Base-by-base conservation (phyloP, 1,284 basidiomycete genomes). In the Boletus calvinii region DNA sequence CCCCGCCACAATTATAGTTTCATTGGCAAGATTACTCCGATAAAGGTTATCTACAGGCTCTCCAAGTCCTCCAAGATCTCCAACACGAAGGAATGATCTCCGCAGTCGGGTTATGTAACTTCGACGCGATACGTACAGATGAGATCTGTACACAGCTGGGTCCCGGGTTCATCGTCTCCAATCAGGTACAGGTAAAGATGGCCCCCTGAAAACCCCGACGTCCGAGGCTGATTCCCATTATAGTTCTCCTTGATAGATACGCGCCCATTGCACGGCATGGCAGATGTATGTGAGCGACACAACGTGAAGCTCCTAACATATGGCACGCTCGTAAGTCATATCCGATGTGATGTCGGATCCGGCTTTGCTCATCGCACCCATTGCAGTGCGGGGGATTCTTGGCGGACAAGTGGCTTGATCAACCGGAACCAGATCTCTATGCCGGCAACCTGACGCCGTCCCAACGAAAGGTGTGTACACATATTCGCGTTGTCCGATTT, bases 161-260 rank as follows among this genome's bases (percentile, higher is more conserved):
- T 12, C 78, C 81, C 7, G 85, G 83, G 5, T 76, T 75, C 18
- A 82, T 92, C 49, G 85, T 89, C 29, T 86, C 87, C 11, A 92
- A 92, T 67, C 90, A 92, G 72, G 83, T 92, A 17, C 89, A 88
- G 77, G 90, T 89, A 65, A 42, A 69, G 22, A 39, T 48, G 29
- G 18, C 26, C 51, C 31, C 40, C 42, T 43, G 36, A 12, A 31
- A 17, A 12, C 12, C 40, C 13, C 42, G 48, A 15, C 17, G 18
- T 39, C 37, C 31, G 44, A n/a, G 30, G 31, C 54, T 66, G 46
- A 69, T 46, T 35, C 38, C 9, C n/a, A 17, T 22, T 15, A 26
- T 58, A 92, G 90, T 91, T 90, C 62, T 92, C 89, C 5, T 67
- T 92, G 53, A 83, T 92, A 59, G 89, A 92, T 64, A 84, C 82